phyloP scores from a whole-genome alignment of 306 rosid genomes.

The Cercis canadensis region DNA sequence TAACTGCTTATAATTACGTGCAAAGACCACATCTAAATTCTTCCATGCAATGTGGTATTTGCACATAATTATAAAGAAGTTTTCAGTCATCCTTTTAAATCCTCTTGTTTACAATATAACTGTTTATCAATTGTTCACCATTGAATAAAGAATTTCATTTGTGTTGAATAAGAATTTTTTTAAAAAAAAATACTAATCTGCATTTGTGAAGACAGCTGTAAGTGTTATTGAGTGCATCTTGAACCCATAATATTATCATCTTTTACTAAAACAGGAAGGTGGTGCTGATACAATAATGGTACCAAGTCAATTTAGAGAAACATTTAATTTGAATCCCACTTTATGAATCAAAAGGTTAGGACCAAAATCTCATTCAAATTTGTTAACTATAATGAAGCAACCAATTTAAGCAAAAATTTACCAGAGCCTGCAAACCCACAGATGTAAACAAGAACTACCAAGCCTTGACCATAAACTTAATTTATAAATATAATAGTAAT shows the following conservation, averaged over 20 bases:
- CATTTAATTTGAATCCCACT: too few relatives aligned
- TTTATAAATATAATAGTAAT: constrained; percentile 8
- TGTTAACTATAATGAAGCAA: constrained; percentile 20
- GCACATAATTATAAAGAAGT: constrained; percentile 18
- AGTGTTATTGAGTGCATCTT: neutral
- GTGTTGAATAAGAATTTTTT: too few relatives aligned
- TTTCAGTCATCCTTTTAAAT: constrained; percentile 5
- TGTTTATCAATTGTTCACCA: too few relatives aligned
- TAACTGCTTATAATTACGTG: too few relatives aligned
- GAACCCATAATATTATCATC: neutral
- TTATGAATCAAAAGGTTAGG: too few relatives aligned
- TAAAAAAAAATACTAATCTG: too few relatives aligned
- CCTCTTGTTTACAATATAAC: too few relatives aligned
- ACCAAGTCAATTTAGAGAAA: neutral
- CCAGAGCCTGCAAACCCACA: neutral
- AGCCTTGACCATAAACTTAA: constrained; percentile 23
- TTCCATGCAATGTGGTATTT: constrained; percentile 20
- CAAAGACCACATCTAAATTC: constrained; percentile 15
- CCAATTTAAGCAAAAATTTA: constrained; percentile 22
- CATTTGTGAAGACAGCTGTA: too few relatives aligned
- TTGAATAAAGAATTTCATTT: too few relatives aligned
- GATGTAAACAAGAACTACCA: constrained; percentile 14
- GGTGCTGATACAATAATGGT: constrained; percentile 7
- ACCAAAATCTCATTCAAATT: neutral
- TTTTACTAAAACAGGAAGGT: constrained; percentile 11